These are phyloP conservation scores for Baudoinia panamericana DNA, from an alignment of 495 filamentous ascomycete genomes.

Conservation along the genomic window DNA sequence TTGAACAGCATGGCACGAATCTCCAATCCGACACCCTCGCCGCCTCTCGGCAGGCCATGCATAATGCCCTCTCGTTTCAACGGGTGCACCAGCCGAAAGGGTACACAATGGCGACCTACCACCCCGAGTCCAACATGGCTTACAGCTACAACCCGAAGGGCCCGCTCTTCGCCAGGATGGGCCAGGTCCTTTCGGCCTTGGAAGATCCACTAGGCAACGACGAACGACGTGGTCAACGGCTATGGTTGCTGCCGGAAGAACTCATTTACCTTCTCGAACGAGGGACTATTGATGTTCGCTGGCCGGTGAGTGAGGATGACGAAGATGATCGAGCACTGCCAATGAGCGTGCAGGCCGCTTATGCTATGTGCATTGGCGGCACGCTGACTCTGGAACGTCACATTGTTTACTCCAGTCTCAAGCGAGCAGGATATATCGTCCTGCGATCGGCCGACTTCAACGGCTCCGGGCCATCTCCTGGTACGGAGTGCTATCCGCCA, in stretches of 20 bases:
- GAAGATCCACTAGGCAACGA: slow-evolving; percentile 12
- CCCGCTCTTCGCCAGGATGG: slow-evolving; percentile 43
- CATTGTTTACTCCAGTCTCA: slow-evolving; percentile 72
- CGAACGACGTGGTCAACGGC: slow-evolving; percentile 17
- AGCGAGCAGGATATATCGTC: slow-evolving; percentile 69
- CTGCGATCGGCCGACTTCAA: slow-evolving; percentile 50
- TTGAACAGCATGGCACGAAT: slow-evolving; percentile 78
- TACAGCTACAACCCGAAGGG: slow-evolving; percentile 39
- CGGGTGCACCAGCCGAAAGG: slow-evolving; percentile 48
- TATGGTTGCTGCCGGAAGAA: slow-evolving; percentile 88
- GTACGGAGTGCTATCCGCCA: slow-evolving; percentile 6
- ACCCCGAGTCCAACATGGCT: slow-evolving; percentile 33
- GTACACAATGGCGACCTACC: slow-evolving; percentile 44
- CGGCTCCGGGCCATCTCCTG: slow-evolving; percentile 19
- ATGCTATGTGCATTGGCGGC: slow-evolving; percentile 60
- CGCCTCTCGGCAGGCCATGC: slow-evolving; percentile 77
- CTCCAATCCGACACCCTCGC: slow-evolving; percentile 63
- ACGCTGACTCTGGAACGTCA: slow-evolving; percentile 66
- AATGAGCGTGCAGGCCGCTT: slow-evolving; percentile 81
- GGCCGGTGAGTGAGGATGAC: slow-evolving; percentile 37
- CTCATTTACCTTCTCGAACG: slow-evolving; percentile 78
- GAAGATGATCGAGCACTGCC: slow-evolving; percentile 50
- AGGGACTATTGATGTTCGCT: slow-evolving; percentile 74
- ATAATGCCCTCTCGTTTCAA: slow-evolving; percentile 64
- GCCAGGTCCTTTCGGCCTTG: slow-evolving; percentile 38